Percentiles rank a stretch among this genome's conserved stretches.
These are phyloP conservation scores for Cladobotryum mycophilum DNA, from an alignment of 2,329 filamentous ascomycete genomes.

Conservation along the genomic window DNA sequence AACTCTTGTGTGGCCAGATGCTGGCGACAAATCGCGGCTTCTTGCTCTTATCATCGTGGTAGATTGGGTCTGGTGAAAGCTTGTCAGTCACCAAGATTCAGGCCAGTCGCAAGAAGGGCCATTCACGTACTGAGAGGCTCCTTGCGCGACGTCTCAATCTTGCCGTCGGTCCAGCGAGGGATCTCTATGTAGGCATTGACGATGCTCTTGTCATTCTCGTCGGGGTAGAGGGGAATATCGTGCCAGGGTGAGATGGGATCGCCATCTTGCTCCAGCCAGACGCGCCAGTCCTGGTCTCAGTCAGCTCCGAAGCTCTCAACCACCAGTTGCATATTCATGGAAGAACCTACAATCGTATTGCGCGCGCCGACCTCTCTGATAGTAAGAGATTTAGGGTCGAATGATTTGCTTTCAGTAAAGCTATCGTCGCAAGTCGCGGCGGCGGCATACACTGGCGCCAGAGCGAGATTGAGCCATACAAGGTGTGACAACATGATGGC, in stretches of 20 bases:
- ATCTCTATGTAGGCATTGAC: conserved; percentile 37
- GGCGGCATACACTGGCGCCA: conserved; percentile 16
- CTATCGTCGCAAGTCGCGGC: conserved; percentile 2
- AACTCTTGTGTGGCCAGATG: conserved; percentile 38
- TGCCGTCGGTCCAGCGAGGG: conserved; percentile 35
- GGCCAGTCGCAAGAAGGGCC: neutral
- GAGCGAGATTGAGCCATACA: conserved; percentile 15
- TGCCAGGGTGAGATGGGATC: conserved; percentile 37
- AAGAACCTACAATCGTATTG: conserved; percentile 28
- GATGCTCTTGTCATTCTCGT: conserved; percentile 26
- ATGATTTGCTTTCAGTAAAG: conserved; percentile 6
- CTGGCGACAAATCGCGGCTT: conserved; percentile 34
- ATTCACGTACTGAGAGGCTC: conserved; percentile 31
- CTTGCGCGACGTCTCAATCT: conserved; percentile 33
- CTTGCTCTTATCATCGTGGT: conserved; percentile 33
- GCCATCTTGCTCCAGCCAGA: conserved; percentile 35
- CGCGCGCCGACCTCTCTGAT: conserved; percentile 31
- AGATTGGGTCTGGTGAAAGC: conserved; percentile 30
- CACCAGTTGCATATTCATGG: too few species aligned
- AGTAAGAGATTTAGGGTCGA: conserved; percentile 24
- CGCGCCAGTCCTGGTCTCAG: conserved; percentile 30
- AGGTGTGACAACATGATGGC: neutral
- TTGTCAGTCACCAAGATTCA: neutral
- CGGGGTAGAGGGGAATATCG: conserved; percentile 34
- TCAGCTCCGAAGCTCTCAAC: neutral